phyloP scores from a whole-genome alignment of 2,329 filamentous ascomycete species.

The Paecilomyces sp. region DNA sequence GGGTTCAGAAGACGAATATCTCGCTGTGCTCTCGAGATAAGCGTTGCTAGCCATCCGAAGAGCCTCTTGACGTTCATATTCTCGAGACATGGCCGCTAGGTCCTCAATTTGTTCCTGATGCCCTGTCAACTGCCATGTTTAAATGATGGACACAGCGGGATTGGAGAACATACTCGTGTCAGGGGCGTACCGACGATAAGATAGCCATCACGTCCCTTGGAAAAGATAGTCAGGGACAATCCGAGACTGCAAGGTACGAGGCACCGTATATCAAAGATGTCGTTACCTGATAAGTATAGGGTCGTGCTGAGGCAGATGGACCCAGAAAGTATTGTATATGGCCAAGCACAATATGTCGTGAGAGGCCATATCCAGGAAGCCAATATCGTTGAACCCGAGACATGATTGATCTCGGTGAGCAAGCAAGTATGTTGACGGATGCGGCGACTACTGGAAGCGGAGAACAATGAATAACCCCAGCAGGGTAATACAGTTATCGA shows the following conservation, averaged over 20 bases:
- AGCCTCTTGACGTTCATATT: constrained; percentile 42
- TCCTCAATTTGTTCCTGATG: constrained; percentile 44
- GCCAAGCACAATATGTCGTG: constrained; percentile 41
- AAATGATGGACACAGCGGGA: background rate
- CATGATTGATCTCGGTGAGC: constrained; percentile 16
- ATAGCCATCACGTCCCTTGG: constrained; percentile 43
- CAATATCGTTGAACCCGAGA: constrained; percentile 39
- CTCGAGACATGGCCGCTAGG: constrained; percentile 38
- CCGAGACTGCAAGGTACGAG: background rate
- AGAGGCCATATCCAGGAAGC: constrained; percentile 43
- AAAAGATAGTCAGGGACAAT: constrained; percentile 17
- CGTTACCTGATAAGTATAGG: constrained; percentile 41
- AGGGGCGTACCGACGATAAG: constrained; percentile 39
- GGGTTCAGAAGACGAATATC: constrained; percentile 22
- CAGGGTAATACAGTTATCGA: background rate
- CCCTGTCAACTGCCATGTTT: background rate
- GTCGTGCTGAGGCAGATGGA: constrained; percentile 39
- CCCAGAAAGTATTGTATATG: constrained; percentile 44
- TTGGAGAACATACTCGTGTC: constrained; percentile 33
- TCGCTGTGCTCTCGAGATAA: constrained; percentile 11
- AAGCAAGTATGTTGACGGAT: constrained; percentile 2
- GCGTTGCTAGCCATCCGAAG: constrained; percentile 34
- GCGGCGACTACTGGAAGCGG: background rate
- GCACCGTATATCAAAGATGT: background rate
- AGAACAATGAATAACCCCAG: background rate